Base-by-base conservation (phyloP, 2,329 filamentous ascomycete genomes). In the Ustulina deusta region DNA sequence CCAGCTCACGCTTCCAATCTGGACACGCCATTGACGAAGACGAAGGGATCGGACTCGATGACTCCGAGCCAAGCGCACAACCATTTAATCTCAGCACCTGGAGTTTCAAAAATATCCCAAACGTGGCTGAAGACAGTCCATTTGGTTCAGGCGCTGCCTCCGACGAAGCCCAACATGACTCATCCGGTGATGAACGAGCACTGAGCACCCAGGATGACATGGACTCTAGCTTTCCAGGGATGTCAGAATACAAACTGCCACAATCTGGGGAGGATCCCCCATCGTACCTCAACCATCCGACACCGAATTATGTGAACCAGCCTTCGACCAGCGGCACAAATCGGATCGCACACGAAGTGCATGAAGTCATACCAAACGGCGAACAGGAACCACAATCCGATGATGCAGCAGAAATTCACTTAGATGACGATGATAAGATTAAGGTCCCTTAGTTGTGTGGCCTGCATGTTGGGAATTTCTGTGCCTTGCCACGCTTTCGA, bases 341-440 rank as follows among this genome's bases (percentile, higher is more conserved):
- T 44, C 49, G 32, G 49, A 48, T 78, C 63, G 72, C 74, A 64
- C 76, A 76, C 22, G 73, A 75, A 10, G 75, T 84, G 22, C 78
- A 84, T 60, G 79, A 80, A 20, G 79, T 85, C 55, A 78, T 80
- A 22, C 74, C 79, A 11, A 73, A 77, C 4, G 77, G 73, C 32
- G 78, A 76, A 17, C 78, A 74, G 27, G 81, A 82, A 29, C 74
- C 72, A 32, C 77, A 76, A 58, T 84, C 81, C 13, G 82, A 83
- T 36, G 82, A 83, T 46, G 84, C 84, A 6, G 77, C 83, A 7
- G 84, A 86, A 74, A 86, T 86, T 51, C 83, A 84, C 67, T 73
- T 86, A 22, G 83, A 83, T 46, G 82, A 82, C 54, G 79, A 81
- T 61, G 77, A 80, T 55, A 77, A 77, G 66, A 69, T 76, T 63